Conservation (phyloP, 2,329 filamentous ascomycete genomes). For the Cladosporium sphaerospermum region DNA sequence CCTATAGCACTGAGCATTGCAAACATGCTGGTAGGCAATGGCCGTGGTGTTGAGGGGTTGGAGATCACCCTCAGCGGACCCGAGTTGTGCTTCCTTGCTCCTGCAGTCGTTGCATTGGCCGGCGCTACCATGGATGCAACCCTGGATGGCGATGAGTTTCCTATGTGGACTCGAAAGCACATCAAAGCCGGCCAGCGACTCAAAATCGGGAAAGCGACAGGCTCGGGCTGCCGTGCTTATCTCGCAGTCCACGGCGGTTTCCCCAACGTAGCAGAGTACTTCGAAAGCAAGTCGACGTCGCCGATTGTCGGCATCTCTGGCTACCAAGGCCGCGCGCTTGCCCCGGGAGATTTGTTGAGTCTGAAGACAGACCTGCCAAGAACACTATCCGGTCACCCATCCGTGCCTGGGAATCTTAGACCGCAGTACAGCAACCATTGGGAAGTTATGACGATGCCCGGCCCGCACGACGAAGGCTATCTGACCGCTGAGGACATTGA, state of each 20-base stretch:
- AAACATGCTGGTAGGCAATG: conserved; percentile 55
- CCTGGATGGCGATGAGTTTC: conserved; percentile 44
- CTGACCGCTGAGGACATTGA: conserved; percentile 47
- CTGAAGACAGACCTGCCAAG: conserved; percentile 37
- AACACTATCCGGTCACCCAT: conserved; percentile 26
- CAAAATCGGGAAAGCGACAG: conserved; percentile 49
- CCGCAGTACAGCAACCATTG: conserved; percentile 46
- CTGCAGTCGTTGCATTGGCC: conserved; percentile 51
- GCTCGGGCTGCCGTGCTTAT: conserved; percentile 51
- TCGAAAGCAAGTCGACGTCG: conserved; percentile 54
- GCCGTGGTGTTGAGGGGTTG: conserved; percentile 45
- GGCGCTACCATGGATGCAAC: conserved; percentile 49
- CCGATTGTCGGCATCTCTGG: conserved; percentile 54
- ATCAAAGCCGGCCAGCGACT: conserved; percentile 48
- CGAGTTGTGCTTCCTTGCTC: conserved; percentile 49
- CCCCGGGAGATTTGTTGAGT: conserved; percentile 48
- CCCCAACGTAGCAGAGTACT: conserved; percentile 48
- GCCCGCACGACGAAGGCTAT: conserved; percentile 52
- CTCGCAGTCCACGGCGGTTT: conserved; percentile 53
- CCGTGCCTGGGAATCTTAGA: conserved; percentile 41
- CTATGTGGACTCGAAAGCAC: conserved; percentile 51
- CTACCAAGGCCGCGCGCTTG: conserved; percentile 52
- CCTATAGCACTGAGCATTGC: conserved; percentile 51
- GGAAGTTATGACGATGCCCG: conserved; percentile 50
- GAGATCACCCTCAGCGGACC: conserved; percentile 58